Base-by-base conservation (phyloP, 139 green algal genomes). In the Coelastrella sp. region DNA sequence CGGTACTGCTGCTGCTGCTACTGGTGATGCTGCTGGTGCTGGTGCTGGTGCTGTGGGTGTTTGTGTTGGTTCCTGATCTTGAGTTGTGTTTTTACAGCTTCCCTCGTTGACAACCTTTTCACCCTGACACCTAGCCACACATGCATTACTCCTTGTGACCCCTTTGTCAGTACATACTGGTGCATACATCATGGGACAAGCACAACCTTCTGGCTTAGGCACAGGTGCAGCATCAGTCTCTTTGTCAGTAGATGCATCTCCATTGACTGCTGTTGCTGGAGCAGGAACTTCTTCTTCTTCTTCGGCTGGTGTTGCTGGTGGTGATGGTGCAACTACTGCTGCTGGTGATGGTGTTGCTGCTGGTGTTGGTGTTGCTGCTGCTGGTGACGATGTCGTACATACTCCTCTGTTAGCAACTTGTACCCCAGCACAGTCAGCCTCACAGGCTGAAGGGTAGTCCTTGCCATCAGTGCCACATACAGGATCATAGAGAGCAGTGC, bases 131-230 rank as follows among this genome's bases (percentile, higher is more conserved):
- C 19, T 8, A 23, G 88, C 88, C 41, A 60, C 40, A 60, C 88
- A 91, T 5, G 43, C 63, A 53, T 91, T 91, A 76, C 80, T 80
- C 60, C 86, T 86, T 17, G 88, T 91, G 21, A 63, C 43, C 25
- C 85, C 85, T 15, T 88, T 81, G 17, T 77, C 81, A 40, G 63
- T 75, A 53, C 87, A 90, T 19, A 87, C 81, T 0, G 81, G 81
- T 11, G 25, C 45, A 35, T 73, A 87, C 15, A 75, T 32, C 51
- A 64, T 53, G 0, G 74, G 34, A 53, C 83, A 88, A 2, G 40
- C 62, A 30, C 83, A 88, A 27, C 13, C 78, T 48, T n/a, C 38
- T 41, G 13, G n/a, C 60, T 25, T 35, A n/a, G n/a, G n/a, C n/a
- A n/a, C n/a, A n/a, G n/a, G n/a, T n/a, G n/a, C n/a, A n/a, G n/a